Evolutionary conservation across 352 stramenopile species (phyloP).

Genomic region (Phytopythium kandeliae): DNA sequence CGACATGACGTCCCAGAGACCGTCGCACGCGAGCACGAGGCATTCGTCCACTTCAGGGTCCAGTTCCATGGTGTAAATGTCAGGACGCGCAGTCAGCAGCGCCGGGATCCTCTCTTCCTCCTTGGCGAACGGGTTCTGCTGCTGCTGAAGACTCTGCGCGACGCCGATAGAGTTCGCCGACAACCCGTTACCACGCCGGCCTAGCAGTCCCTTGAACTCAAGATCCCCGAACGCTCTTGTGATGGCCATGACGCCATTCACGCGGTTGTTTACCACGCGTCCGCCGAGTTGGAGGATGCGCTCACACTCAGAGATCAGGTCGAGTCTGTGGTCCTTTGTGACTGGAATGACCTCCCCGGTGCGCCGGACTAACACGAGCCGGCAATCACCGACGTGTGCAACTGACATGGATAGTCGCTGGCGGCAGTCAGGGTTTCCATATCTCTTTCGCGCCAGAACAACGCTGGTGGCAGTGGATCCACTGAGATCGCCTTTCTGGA

Average conservation of each 20-base stretch:
- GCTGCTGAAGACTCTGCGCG: slow-evolving; percentile 26
- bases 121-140: slow-evolving; percentile 8
- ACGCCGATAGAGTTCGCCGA: slow-evolving; percentile 11
- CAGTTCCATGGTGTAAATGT: slow-evolving; percentile 35
- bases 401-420: slow-evolving; percentile 10
- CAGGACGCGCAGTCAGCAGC: slow-evolving; percentile 46
- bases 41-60: slow-evolving; percentile 45
- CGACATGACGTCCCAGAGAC: slow-evolving; percentile 78
- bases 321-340: slow-evolving; percentile 68
- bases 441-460: slow-evolving; percentile 19
- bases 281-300: slow-evolving; percentile 52
- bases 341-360: slow-evolving; percentile 37
- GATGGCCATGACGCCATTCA: slow-evolving; percentile 84
- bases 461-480: slow-evolving; percentile 74
- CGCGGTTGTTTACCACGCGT: slow-evolving; percentile 71
- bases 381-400: slow-evolving; percentile 72
- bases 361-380: slow-evolving; percentile 43
- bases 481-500: slow-evolving; percentile 66
- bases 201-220: slow-evolving; percentile 66
- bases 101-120: slow-evolving; percentile 50
- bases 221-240: slow-evolving; percentile 80
- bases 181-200: slow-evolving; percentile 6
- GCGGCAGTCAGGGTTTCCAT: too few species aligned
- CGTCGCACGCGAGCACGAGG: slow-evolving; percentile 75
- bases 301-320: slow-evolving; percentile 34